phyloP scores from a whole-genome alignment of 805 yeast species.

The Huiozyma sinensis region DNA sequence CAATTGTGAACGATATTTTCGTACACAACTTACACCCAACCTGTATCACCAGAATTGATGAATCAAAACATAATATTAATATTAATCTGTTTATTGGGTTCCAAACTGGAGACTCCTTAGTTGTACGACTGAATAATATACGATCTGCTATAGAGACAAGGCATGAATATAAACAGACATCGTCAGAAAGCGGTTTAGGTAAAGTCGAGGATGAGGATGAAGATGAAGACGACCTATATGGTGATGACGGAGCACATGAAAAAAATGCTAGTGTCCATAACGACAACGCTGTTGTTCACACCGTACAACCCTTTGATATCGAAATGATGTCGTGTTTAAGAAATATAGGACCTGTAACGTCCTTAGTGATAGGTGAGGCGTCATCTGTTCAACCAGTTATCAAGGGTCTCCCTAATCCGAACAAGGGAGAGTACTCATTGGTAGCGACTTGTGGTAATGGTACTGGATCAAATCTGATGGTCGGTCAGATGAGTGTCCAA shows the following conservation, averaged over 20 bases:
- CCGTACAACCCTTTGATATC: slow-evolving; percentile 30
- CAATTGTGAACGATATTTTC: slow-evolving; percentile 24
- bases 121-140: slow-evolving; percentile 29
- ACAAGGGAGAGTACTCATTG: slow-evolving; percentile 52
- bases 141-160: slow-evolving; percentile 21
- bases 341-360: slow-evolving; percentile 65
- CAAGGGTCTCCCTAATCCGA: slow-evolving; percentile 61
- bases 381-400: slow-evolving; percentile 40
- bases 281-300: slow-evolving; percentile 13
- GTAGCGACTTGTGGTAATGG: slow-evolving; percentile 62
- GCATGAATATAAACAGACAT: slow-evolving; percentile 33
- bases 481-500: slow-evolving; percentile 56
- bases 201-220: slow-evolving; percentile 27
- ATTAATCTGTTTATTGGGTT: slow-evolving; percentile 49
- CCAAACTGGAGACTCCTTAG: slow-evolving; percentile 45
- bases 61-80: slow-evolving; percentile 24
- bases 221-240: slow-evolving; percentile 22
- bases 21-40: slow-evolving; percentile 18
- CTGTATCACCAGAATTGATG: slow-evolving; percentile 18
- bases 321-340: slow-evolving; percentile 41
- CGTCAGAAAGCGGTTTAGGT: slow-evolving; percentile 11
- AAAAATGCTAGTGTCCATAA: slow-evolving; percentile 1
- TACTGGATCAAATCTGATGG: slow-evolving; percentile 42
- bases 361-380: slow-evolving; percentile 53
- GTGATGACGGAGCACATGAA: slow-evolving; percentile 19